These are phyloP conservation scores for Cytospora paraplurivora DNA, from an alignment of 2,329 filamentous ascomycete species.

Conservation along the genomic window DNA sequence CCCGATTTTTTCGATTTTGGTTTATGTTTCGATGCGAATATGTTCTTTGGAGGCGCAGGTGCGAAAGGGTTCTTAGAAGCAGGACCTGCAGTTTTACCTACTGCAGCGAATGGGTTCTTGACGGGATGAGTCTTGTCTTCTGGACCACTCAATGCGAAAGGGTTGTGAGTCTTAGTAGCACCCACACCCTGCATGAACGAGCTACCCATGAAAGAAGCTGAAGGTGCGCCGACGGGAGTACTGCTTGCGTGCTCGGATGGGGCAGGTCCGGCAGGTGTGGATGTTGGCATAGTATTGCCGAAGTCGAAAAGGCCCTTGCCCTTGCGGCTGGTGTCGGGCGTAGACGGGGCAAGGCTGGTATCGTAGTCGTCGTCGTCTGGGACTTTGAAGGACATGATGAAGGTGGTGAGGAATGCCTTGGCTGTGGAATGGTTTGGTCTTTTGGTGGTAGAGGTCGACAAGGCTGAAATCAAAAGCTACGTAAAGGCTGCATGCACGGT, in stretches of 20 bases:
- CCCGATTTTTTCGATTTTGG: conserved; percentile 46
- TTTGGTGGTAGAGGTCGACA: neutral
- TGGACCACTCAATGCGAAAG: conserved; percentile 24
- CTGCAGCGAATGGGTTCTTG: conserved; percentile 23
- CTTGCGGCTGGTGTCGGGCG: conserved; percentile 47
- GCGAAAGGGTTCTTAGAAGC: conserved; percentile 25
- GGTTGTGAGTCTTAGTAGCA: conserved; percentile 28
- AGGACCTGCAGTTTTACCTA: conserved; percentile 1
- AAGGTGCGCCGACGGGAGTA: conserved; percentile 58
- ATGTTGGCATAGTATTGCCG: conserved; percentile 51
- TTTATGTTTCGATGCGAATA: conserved; percentile 42
- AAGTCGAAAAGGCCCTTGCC: conserved; percentile 43
- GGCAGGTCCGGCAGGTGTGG: conserved; percentile 55
- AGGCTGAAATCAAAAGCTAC: neutral
- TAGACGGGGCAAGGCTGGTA: conserved; percentile 47
- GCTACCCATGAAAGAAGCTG: conserved; percentile 56
- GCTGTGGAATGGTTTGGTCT: neutral
- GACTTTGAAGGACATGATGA: conserved; percentile 40
- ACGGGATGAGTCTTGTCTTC: conserved; percentile 23
- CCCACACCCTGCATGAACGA: conserved; percentile 49
- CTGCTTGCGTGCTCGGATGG: conserved; percentile 57
- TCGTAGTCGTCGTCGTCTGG: conserved; percentile 40
- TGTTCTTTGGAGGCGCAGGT: conserved; percentile 38
- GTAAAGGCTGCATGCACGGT: neutral
- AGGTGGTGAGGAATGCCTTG: neutral